phyloP scores from a whole-genome alignment of 768 basidiomycete genomes.

The Aureoboletus auriporus region DNA sequence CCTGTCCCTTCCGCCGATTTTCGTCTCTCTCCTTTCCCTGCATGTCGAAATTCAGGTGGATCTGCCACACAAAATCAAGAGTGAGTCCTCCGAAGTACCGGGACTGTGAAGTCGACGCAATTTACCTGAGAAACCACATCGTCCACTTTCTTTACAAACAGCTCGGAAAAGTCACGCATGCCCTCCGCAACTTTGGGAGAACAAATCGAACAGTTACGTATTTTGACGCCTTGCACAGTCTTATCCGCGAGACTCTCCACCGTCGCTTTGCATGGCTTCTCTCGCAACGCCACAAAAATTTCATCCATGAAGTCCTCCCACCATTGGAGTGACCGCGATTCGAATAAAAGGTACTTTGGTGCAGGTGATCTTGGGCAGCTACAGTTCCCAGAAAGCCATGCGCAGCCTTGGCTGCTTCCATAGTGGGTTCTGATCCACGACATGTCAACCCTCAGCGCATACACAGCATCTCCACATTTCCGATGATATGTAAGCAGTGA shows the following conservation, averaged over 20 bases:
- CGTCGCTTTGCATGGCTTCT: conserved; percentile 18
- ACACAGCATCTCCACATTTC: conserved; percentile 11
- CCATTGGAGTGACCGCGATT: neutral
- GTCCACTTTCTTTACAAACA: conserved; percentile 12
- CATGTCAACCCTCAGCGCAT: neutral
- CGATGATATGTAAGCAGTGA: conserved; percentile 21
- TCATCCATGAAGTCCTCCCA: conserved; percentile 17
- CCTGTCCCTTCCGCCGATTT: too few relatives aligned
- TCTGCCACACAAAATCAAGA: too few relatives aligned
- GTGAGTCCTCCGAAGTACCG: too few relatives aligned
- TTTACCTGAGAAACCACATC: conserved; percentile 7
- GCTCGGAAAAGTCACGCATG: conserved; percentile 12
- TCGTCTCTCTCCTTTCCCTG: too few relatives aligned
- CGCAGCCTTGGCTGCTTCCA: neutral
- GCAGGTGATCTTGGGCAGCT: neutral
- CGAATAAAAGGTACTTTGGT: neutral
- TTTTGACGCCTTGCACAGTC: neutral
- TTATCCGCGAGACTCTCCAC: neutral
- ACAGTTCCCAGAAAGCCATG: conserved; percentile 8
- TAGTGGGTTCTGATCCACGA: conserved; percentile 17
- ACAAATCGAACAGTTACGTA: neutral
- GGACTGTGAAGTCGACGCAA: too few relatives aligned
- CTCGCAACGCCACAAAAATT: conserved; percentile 4
- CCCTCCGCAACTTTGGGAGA: neutral
- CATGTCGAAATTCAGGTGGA: too few relatives aligned